Base-by-base conservation (phyloP, 192 early-diverging fungal species). In the Umbelopsis sp. region DNA sequence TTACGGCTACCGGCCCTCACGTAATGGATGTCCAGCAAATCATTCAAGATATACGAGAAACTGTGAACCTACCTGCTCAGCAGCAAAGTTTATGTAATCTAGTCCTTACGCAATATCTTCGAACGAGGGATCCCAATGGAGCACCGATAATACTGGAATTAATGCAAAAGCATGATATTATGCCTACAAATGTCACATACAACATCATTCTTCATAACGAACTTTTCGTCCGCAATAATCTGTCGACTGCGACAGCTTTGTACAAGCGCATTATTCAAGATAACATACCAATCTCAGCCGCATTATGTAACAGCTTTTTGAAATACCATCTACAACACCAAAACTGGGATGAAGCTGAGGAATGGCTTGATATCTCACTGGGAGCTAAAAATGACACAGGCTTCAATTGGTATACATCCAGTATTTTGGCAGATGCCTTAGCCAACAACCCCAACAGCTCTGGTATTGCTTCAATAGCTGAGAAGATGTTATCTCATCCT, bases 231-330 rank as follows among this genome's bases (percentile, higher is more conserved):
- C 25, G 33, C 7, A 30, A 61, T 30, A 25, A 61, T 30, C 16
- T 25, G 5, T 12, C 2, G 0, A 61, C 25, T 35, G 55, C 55
- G 13, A 61, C 27, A 35, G 55, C 55, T 4, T 35, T 61, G 12
- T 61, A 61, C 18, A 5, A 61, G 25, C 55, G 33, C 8, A 35
- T 61, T 4, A n/a, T 27, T 61, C 55, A 25, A 61, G 55, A 61
- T 30, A 2, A 25, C 7, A 35, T 25, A 18, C 33, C 55, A 61
- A 35, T 6, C 33, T 33, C 55, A 8, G 30, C 55, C 1, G 55
- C 55, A 35, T 25, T 61, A 18, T 61, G 16, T 30, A 61, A 61
- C 55, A 61, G 55, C 55, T 61, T 61, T 35, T 35, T 61, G 15
- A 61, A 61, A 16, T 61, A 61, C 8, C 30, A 61, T 35, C 30